These are phyloP conservation scores for Mycosarcoma mackinlayi DNA, from an alignment of 1,284 basidiomycete species.

Conservation along the genomic window DNA sequence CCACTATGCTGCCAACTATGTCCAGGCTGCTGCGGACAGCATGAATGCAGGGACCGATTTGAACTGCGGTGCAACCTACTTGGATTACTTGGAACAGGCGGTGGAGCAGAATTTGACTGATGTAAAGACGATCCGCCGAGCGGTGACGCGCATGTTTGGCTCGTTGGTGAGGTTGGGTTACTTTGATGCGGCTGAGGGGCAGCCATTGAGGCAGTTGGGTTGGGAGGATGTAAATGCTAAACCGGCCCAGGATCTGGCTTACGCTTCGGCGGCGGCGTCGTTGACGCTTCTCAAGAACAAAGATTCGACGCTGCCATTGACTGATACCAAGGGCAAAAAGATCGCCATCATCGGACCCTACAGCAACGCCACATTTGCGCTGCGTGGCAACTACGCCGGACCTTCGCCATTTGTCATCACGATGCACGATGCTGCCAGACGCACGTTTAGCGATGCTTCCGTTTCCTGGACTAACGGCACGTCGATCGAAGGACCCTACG, in stretches of 20 bases:
- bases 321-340: background rate
- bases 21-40: conserved; percentile 19
- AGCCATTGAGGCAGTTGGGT: conserved; percentile 17
- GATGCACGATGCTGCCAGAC: conserved; percentile 6
- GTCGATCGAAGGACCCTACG: background rate
- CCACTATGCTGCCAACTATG: conserved; percentile 19
- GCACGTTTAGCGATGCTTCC: background rate
- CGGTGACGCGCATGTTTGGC: conserved; percentile 20
- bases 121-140: conserved; percentile 7
- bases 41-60: conserved; percentile 30
- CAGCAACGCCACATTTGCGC: conserved; percentile 12
- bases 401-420: conserved; percentile 13
- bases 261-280: conserved; percentile 6
- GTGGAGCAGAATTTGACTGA: conserved; percentile 16
- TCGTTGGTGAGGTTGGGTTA: conserved; percentile 21
- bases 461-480: conserved; percentile 24
- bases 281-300: conserved; percentile 23
- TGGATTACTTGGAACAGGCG: conserved; percentile 11
- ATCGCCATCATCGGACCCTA: conserved; percentile 29
- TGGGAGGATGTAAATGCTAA: conserved; percentile 24
- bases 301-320: background rate
- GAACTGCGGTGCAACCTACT: conserved; percentile 35
- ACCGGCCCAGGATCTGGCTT: conserved; percentile 16
- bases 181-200: conserved; percentile 12
- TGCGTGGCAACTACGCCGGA: conserved; percentile 26